These are phyloP conservation scores for Populus hybrid DNA, from an alignment of 441 rosid genomes.

Conservation along the genomic window DNA sequence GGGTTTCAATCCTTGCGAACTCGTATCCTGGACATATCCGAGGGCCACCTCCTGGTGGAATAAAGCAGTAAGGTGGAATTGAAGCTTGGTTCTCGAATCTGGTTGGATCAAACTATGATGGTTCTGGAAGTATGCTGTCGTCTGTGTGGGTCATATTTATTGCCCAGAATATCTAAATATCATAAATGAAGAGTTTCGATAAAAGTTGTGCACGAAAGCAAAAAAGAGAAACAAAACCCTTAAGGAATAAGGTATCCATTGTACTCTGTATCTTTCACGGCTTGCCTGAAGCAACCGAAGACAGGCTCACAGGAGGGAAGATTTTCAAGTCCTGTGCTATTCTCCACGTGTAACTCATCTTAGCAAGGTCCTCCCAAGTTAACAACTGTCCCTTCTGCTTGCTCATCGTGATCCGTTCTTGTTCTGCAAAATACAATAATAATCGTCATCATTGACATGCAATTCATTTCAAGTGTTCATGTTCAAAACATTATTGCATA, in stretches of 20 bases:
- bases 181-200: too few relatives aligned
- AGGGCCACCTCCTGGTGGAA: conserved; percentile 48
- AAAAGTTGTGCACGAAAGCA: neutral
- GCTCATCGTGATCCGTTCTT: conserved; percentile 39
- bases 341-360: conserved; percentile 63
- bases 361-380: conserved; percentile 48
- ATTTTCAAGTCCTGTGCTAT: conserved; percentile 49
- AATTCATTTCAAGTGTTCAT: neutral
- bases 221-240: conserved; percentile 5
- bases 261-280: conserved; percentile 36
- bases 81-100: conserved; percentile 44
- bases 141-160: conserved; percentile 45
- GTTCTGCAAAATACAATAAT: conserved; percentile 31
- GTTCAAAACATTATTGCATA: too few relatives aligned
- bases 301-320: conserved; percentile 26
- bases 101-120: conserved; percentile 38
- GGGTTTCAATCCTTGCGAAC: conserved; percentile 47
- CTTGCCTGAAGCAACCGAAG: conserved; percentile 45
- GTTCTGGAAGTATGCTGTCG: conserved; percentile 38
- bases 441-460: neutral
- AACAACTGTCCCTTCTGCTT: conserved; percentile 33
- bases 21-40: conserved; percentile 54
- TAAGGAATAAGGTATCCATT: conserved; percentile 47
- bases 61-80: conserved; percentile 46
- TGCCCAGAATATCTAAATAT: conserved; percentile 43